A percentile compares a stretch with the other conserved stretches of the same genome.
Conservation (phyloP, 208 protist genomes). For the Leishmania guyanensis region DNA sequence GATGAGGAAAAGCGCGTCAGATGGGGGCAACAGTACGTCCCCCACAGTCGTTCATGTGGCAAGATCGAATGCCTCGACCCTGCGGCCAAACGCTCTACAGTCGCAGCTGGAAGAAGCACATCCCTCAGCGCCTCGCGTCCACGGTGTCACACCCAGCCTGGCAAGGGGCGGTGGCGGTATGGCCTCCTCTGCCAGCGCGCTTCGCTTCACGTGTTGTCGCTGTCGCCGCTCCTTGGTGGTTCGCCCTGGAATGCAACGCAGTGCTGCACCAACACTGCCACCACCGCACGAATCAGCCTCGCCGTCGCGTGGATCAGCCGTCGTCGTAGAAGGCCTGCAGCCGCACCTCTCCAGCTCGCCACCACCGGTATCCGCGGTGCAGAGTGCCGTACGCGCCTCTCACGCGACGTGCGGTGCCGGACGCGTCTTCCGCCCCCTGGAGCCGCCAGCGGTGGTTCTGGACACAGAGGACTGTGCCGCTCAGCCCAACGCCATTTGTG, state of each 20-base stretch:
- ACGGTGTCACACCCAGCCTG: background rate
- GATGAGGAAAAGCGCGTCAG: background rate
- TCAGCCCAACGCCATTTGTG: background rate
- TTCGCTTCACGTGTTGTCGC: slow-evolving; percentile 31
- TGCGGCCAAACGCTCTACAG: too few relatives aligned
- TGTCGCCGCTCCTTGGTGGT: slow-evolving; percentile 22
- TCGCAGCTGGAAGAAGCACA: background rate
- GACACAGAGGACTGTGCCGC: background rate
- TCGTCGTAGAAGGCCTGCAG: background rate
- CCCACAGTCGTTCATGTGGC: background rate
- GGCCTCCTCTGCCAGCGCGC: background rate
- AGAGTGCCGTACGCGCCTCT: background rate
- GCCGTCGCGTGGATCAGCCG: background rate
- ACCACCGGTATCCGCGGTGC: background rate
- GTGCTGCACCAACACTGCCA: background rate
- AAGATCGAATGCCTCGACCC: background rate
- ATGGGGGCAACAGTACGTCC: background rate
- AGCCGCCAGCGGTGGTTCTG: background rate
- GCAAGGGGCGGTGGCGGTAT: background rate
- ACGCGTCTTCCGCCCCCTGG: background rate
- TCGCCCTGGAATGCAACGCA: slow-evolving; percentile 3
- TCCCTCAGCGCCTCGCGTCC: background rate
- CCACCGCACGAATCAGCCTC: background rate
- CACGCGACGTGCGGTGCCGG: slow-evolving; percentile 3
- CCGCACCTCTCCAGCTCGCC: background rate